These are phyloP conservation scores for Rhipidocladum racemiflorum DNA, from an alignment of 176 grass and related monocot genomes.

Conservation along the genomic window DNA sequence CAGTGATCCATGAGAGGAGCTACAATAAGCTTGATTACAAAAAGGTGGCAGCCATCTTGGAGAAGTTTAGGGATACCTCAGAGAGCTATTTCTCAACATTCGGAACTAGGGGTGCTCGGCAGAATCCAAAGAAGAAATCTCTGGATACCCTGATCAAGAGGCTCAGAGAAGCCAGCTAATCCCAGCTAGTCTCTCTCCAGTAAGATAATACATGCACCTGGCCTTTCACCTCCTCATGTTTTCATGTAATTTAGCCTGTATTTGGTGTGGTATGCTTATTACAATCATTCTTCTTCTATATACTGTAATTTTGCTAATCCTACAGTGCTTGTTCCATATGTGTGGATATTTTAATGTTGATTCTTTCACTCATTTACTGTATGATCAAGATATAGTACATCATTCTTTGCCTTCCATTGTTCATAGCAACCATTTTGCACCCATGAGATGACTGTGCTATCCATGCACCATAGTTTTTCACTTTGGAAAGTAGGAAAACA, in stretches of 20 bases:
- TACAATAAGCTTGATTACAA: slow-evolving; percentile 96
- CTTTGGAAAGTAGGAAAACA: neutral
- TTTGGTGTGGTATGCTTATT: slow-evolving; percentile 41
- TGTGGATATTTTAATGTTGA: slow-evolving; percentile 44
- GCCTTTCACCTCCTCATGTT: slow-evolving; percentile 27
- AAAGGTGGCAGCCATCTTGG: slow-evolving; percentile 71
- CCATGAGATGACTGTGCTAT: neutral
- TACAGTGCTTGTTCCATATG: slow-evolving; percentile 36
- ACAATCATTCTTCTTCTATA: slow-evolving; percentile 25
- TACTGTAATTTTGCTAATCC: slow-evolving; percentile 40
- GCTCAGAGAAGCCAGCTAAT: slow-evolving; percentile 80
- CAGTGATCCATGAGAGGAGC: slow-evolving; percentile 84
- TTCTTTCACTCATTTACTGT: slow-evolving; percentile 33
- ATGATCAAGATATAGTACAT: slow-evolving; percentile 21
- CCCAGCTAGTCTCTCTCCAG: slow-evolving; percentile 22
- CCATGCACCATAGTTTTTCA: slow-evolving; percentile 14
- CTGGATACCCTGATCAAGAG: slow-evolving; percentile 88
- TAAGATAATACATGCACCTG: slow-evolving; percentile 43
- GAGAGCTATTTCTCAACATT: slow-evolving; percentile 89
- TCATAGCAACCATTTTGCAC: slow-evolving; percentile 1
- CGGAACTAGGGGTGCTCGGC: slow-evolving; percentile 66
- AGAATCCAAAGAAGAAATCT: slow-evolving; percentile 87
- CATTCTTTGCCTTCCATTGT: slow-evolving; percentile 1
- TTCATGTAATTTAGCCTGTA: slow-evolving; percentile 46
- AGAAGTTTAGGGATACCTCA: slow-evolving; percentile 96